Evolutionary conservation across 257 asterid genomes (phyloP), one percentile per base, ranked within the genome.

Genomic region (Plectranthus barbatus): DNA sequence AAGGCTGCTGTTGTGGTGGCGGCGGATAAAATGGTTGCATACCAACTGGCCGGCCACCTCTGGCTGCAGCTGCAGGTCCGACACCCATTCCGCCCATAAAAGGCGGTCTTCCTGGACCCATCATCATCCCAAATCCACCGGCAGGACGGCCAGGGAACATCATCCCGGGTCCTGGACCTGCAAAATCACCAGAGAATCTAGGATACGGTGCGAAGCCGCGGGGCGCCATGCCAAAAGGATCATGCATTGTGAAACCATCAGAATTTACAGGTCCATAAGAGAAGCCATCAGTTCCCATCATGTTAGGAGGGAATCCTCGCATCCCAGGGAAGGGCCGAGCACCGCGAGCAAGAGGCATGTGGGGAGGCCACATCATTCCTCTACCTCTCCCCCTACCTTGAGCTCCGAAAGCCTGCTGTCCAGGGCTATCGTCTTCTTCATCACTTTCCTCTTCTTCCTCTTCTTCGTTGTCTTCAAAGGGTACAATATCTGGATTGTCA

Each of bases 351-450:
- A 86, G 65, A 62, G 96, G 91, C 87, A 83, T 81, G 31, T 83
- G 88, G 39, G 95, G 87, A 60, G 91, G 84, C 97, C 97, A 91
- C 86, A 81, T 76, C 84, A 84, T 84, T 69, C 96, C 97, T 74
- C 92, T 75, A 14, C 95, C 95, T 60, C 97, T 79, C 57, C 95
- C 97, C 77, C 95, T 76, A 78, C 84, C 92, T 68, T 76, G 86
- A 45, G 73, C 78, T 51, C 72, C 88, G 3, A 78, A 80, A 15
- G 20, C 83, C 56, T 76, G 90, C 50, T 77, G 87, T 12, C 79
- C 82, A 36, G 60, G 73, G 74, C 65, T 78, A 76, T 86, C 95
- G 17, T 90, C 92, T 61, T 86, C 95, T 62, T 90, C 95, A 62
- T 87, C 94, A 37, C 86, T 79, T 77, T 86, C 97, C 60, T 86